Conservation (phyloP, 176 grass and related monocot genomes). For the Otatea glauca region DNA sequence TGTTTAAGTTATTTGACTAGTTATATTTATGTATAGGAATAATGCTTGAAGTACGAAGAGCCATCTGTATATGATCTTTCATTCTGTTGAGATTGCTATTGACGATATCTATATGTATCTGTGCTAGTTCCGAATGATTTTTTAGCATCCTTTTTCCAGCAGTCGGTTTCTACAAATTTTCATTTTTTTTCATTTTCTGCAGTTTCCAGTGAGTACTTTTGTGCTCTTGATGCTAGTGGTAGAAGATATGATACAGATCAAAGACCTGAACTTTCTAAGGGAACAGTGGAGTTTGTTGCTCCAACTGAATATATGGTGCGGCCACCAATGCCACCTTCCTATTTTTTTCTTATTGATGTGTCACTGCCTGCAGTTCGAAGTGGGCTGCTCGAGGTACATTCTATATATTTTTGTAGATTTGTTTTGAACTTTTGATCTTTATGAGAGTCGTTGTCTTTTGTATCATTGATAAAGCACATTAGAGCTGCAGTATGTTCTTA, state of each 20-base stretch:
- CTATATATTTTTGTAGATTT: background rate
- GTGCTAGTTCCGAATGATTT: constrained; percentile 26
- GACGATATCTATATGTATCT: background rate
- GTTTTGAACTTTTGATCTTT: constrained; percentile 29
- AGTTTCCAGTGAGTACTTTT: constrained; percentile 95
- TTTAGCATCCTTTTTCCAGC: constrained; percentile 22
- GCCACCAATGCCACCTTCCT: constrained; percentile 93
- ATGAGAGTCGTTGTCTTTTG: background rate
- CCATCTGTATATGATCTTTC: constrained; percentile 13
- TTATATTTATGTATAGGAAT: background rate
- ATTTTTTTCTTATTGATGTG: constrained; percentile 98
- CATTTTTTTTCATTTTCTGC: constrained; percentile 33
- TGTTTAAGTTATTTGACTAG: background rate
- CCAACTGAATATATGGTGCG: constrained; percentile 99
- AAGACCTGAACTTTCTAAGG: constrained; percentile 90
- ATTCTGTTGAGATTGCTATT: constrained; percentile 18
- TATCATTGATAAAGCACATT: background rate
- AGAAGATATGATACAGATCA: constrained; percentile 86
- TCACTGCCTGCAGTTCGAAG: constrained; percentile 75
- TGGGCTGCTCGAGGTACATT: constrained; percentile 81
- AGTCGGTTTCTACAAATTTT: constrained; percentile 25
- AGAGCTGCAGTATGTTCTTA: background rate
- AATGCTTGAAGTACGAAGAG: background rate
- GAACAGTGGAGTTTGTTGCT: constrained; percentile 97
- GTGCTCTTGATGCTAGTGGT: constrained; percentile 78